Base-by-base conservation (phyloP, 805 yeast genomes). In the Wickerhamomyces ciferrii region DNA sequence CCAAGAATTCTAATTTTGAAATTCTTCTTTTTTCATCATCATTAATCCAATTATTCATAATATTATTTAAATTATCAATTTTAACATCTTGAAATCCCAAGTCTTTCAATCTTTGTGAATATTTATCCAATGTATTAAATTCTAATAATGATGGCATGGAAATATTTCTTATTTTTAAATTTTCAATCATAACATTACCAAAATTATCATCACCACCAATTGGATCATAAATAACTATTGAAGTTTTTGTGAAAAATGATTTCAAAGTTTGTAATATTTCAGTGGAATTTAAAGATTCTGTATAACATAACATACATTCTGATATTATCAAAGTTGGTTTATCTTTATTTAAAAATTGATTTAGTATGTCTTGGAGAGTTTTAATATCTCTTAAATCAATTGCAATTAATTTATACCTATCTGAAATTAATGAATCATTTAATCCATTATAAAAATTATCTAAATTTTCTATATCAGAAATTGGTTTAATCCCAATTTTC, bases 301-400 rank as follows among this genome's bases (percentile, higher is more conserved):
- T 55, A 56, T 80, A 80, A 54, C 86, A 80, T 15, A 80, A 58
- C 35, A 75, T 78, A 57, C 84, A 80, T 58, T 80, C 86, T 42
- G 84, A 76, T 20, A 80, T 62, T 3, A 79, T 61, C 14, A 80
- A 49, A 0, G 84, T 77, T 2, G 84, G 84, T 0, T 53, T 35
- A 3, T 43, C 48, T 1, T 44, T 29, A 19, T 55, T 58, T 14
- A 61, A 44, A 25, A 43, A 23, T 23, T 35, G 31, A 6, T 43
- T 24, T 5, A 74, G 53, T 7, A 64, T 48, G 1, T 44, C 41
- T 29, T 53, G 47, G 8, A 78, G 59, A 8, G 53, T 48, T 0
- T 43, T 43, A 35, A 58, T 49, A 13, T 64, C 55, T 18, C 67
- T 56, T 14, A 70, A 49, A 71, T 76, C 70, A 45, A 66, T 48